Conservation (phyloP, 192 early-diverging fungal genomes). For the Phlyctochytrium planicorne region DNA sequence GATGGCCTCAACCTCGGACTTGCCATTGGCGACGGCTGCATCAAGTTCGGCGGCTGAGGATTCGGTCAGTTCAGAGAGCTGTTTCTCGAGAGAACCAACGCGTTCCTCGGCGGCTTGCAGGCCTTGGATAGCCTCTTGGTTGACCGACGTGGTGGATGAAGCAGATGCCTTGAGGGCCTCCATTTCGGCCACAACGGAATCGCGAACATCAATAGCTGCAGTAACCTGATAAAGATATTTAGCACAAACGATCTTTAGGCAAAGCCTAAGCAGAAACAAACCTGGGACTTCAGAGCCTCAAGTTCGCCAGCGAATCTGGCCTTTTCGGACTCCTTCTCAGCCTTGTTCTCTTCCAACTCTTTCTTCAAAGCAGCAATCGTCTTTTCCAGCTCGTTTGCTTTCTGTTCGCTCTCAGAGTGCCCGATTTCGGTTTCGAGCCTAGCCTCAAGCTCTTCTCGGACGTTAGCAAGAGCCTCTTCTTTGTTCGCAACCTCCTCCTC, state of each 20-base stretch:
- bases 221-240: not conserved
- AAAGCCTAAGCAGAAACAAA: no score
- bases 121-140: not conserved
- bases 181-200: slow-evolving; percentile 6
- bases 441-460: slow-evolving; percentile 1
- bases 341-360: not conserved
- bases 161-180: not conserved
- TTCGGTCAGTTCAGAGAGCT: not conserved
- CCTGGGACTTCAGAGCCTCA: slow-evolving; percentile 1
- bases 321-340: not conserved
- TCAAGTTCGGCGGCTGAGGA: not conserved
- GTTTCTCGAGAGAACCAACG: not conserved
- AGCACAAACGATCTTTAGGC: no score
- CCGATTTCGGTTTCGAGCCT: not conserved
- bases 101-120: not conserved
- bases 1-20: slow-evolving; percentile 4
- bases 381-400: not conserved
- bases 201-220: not conserved
- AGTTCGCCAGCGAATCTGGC: not conserved
- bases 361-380: not conserved
- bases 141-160: not conserved
- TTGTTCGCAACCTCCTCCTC: not conserved
- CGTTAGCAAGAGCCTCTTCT: not conserved
- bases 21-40: not conserved
- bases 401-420: not conserved